These are phyloP conservation scores for Sodiomyces alkalinus DNA, from an alignment of 2,329 filamentous ascomycete species.

Conservation along the genomic window DNA sequence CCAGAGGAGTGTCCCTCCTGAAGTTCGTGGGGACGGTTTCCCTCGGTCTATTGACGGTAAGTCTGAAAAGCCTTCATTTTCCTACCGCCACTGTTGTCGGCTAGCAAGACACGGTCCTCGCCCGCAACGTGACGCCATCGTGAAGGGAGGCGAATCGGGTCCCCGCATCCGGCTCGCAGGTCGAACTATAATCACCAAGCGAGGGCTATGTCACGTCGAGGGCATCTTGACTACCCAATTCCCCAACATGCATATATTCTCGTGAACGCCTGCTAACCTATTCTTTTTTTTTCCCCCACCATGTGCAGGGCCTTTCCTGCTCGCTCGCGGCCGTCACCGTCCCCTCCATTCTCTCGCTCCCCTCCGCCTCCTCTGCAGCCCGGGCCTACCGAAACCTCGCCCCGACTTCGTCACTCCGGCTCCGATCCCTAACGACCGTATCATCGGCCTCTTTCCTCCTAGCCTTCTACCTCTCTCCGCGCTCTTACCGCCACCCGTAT, in stretches of 20 bases:
- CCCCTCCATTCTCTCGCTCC: slow-evolving; percentile 66
- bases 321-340: slow-evolving; percentile 64
- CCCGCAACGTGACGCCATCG: no score
- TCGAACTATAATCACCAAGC: slow-evolving; percentile 5
- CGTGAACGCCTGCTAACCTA: no score
- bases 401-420: slow-evolving; percentile 45
- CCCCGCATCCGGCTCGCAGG: slow-evolving; percentile 2
- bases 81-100: no score
- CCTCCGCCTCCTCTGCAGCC: slow-evolving; percentile 55
- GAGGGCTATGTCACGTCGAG: background rate
- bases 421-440: slow-evolving; percentile 51
- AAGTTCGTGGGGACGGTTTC: slow-evolving; percentile 92
- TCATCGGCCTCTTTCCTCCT: slow-evolving; percentile 59
- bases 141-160: no score
- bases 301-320: slow-evolving; percentile 87
- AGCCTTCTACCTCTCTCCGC: slow-evolving; percentile 63
- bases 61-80: slow-evolving; percentile 21
- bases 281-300: no score
- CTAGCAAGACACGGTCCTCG: no score
- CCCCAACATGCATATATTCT: background rate
- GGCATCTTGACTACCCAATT: background rate
- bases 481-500: slow-evolving; percentile 69
- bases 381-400: slow-evolving; percentile 57
- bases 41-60: slow-evolving; percentile 74
- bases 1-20: slow-evolving; percentile 56